Base-by-base conservation (phyloP, 225 moss, liverwort and hornwort species). In the Straminergon stramineum region DNA sequence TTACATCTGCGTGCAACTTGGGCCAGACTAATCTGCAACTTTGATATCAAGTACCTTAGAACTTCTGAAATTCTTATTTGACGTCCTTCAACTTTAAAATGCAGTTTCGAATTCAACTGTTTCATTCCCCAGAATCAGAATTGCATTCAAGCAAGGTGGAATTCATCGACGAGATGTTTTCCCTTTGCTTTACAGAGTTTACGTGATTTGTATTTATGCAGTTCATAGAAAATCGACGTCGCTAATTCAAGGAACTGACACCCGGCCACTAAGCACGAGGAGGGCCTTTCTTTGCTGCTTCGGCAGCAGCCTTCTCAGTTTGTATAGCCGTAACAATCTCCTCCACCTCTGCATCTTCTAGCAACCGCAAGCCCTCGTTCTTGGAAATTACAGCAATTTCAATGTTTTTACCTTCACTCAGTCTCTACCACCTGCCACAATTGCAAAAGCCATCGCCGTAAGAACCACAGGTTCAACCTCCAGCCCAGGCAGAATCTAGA, bases 401-500 rank as follows among this genome's bases (percentile, higher is more conserved):
- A 63, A 99, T 99, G 85, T 99, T 99, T 74, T 97, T 99, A 11
- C 97, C 98, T 84, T 97, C 98, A 78, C 98, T 99, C n/a, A n/a
- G n/a, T n/a, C 92, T 99, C 98, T 85, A 99, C 98, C 86, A 98
- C 98, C 97, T 98, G 96, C 83, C 89, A 95, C 84, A 91, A 52
- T 53, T 17, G 56, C 65, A 34, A 67, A 55, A 82, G 20, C 56
- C 45, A 26, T 52, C 26, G 61, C 21, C 34, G 85, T 67, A 66
- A 71, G 60, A 69, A 57, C 86, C 16, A 66, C 74, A 32, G 39
- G 7, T 39, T 64, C 15, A 53, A 61, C 24, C 16, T 62, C 43
- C 70, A 89, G 27, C n/a, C 45, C 70, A 18, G 71, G 43, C 5
- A 60, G 67, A 51, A 35, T 90, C 41, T 56, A 70, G 62, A 76